Conservation (phyloP, 2,329 filamentous ascomycete genomes). For the Microsporum canis region DNA sequence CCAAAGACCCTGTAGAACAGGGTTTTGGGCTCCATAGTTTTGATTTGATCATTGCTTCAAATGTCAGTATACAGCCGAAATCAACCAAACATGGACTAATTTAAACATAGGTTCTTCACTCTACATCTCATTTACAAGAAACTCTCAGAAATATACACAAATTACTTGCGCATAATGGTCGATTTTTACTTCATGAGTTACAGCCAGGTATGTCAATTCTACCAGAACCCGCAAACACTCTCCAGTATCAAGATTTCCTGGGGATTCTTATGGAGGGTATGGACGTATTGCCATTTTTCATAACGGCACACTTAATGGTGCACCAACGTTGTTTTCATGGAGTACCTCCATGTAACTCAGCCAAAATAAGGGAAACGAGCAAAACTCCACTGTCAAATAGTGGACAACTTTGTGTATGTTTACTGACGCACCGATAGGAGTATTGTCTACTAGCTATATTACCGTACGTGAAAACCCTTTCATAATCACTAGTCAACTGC, state of each 20-base stretch:
- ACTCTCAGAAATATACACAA: background rate
- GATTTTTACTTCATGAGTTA: background rate
- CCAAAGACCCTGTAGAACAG: conserved; percentile 13
- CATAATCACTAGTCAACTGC: too few species aligned
- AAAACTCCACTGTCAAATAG: too few species aligned
- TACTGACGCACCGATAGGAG: background rate
- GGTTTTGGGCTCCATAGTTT: conserved; percentile 14
- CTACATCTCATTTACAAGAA: conserved; percentile 12
- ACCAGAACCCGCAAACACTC: too few species aligned
- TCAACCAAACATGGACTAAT: background rate
- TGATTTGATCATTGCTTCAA: conserved; percentile 17
- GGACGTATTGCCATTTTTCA: too few species aligned
- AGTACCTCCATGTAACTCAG: too few species aligned
- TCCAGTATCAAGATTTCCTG: too few species aligned
- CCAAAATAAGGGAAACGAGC: too few species aligned
- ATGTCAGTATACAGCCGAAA: background rate
- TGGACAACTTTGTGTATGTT: background rate
- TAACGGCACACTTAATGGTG: too few species aligned
- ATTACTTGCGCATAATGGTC: background rate
- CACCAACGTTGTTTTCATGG: too few species aligned
- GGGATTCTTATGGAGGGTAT: too few species aligned
- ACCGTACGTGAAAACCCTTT: background rate
- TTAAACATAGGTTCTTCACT: conserved; percentile 12
- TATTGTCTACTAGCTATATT: background rate
- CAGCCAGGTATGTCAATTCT: background rate